Conservation (phyloP, 2,329 filamentous ascomycete species). For the Seiridium unicorne region DNA sequence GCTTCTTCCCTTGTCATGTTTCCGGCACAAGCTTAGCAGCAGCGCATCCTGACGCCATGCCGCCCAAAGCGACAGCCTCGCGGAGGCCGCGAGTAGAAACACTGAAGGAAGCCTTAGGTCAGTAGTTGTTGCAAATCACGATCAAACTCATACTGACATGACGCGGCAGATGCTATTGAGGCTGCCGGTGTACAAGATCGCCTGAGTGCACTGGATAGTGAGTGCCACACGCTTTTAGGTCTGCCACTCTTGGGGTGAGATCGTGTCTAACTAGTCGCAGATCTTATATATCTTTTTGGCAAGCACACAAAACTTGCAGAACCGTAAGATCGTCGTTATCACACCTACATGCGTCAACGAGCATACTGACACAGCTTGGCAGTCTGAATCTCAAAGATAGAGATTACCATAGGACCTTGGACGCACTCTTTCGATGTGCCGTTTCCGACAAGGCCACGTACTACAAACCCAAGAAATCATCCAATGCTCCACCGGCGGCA, state of each 20-base stretch:
- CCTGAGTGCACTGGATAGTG: slow-evolving; percentile 40
- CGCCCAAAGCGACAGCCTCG: too few species aligned
- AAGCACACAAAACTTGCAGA: slow-evolving; percentile 33
- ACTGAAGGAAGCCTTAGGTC: too few species aligned
- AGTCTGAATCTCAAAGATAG: slow-evolving; percentile 62
- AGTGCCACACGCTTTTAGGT: background rate
- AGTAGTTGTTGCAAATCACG: too few species aligned
- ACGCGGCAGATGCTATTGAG: background rate
- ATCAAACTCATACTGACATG: too few species aligned
- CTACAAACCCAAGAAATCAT: slow-evolving; percentile 49
- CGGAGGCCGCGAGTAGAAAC: too few species aligned
- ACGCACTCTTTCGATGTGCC: slow-evolving; percentile 71
- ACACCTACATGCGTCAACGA: background rate
- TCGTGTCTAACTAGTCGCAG: slow-evolving; percentile 17
- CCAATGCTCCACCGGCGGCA: slow-evolving; percentile 46
- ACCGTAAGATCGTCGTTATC: slow-evolving; percentile 24
- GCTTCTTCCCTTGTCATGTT: too few species aligned
- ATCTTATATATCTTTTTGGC: slow-evolving; percentile 34
- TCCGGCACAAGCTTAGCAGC: too few species aligned
- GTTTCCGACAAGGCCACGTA: slow-evolving; percentile 66
- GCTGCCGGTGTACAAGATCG: slow-evolving; percentile 28
- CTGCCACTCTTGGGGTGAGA: background rate
- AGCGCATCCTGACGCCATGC: too few species aligned
- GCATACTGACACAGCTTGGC: background rate
- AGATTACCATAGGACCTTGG: slow-evolving; percentile 77